Percentiles rank a stretch among this genome's conserved stretches.
These are phyloP conservation scores for Candida sp. DNA, from an alignment of 1,139 yeast genomes.

Conservation along the genomic window DNA sequence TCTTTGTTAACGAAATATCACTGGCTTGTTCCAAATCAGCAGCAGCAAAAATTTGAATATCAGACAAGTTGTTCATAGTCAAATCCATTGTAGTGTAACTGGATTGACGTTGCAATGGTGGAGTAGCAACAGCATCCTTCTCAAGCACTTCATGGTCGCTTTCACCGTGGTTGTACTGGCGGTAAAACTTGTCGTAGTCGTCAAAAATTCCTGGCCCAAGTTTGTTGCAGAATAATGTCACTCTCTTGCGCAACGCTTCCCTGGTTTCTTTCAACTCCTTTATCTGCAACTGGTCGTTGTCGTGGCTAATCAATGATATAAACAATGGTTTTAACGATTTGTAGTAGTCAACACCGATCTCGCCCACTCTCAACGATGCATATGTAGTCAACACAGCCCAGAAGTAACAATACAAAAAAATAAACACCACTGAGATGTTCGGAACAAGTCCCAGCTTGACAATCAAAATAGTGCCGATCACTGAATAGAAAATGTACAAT, in stretches of 20 bases:
- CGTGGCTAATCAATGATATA: constrained; percentile 43
- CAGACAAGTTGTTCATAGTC: constrained; percentile 26
- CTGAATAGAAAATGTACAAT: constrained; percentile 44
- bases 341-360: constrained; percentile 45
- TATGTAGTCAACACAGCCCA: constrained; percentile 48
- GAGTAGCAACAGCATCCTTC: neutral
- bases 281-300: constrained; percentile 42
- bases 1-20: constrained; percentile 9
- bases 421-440: constrained; percentile 12
- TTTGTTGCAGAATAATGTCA: constrained; percentile 69
- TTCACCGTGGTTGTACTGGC: constrained; percentile 24
- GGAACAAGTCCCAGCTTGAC: constrained; percentile 19
- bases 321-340: constrained; percentile 42
- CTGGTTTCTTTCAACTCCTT: constrained; percentile 60
- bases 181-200: constrained; percentile 50
- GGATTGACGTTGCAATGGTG: constrained; percentile 10
- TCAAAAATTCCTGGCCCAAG: constrained; percentile 83
- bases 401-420: constrained; percentile 37
- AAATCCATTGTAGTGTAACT: constrained; percentile 15
- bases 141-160: constrained; percentile 8
- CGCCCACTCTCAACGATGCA: constrained; percentile 47
- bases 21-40: constrained; percentile 18
- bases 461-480: constrained; percentile 38
- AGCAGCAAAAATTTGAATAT: constrained; percentile 39
- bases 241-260: constrained; percentile 55